Percentiles rank a stretch among this genome's conserved stretches.
These are phyloP conservation scores for Dipteronia sinensis DNA, from an alignment of 345 rosid genomes.

Conservation along the genomic window DNA sequence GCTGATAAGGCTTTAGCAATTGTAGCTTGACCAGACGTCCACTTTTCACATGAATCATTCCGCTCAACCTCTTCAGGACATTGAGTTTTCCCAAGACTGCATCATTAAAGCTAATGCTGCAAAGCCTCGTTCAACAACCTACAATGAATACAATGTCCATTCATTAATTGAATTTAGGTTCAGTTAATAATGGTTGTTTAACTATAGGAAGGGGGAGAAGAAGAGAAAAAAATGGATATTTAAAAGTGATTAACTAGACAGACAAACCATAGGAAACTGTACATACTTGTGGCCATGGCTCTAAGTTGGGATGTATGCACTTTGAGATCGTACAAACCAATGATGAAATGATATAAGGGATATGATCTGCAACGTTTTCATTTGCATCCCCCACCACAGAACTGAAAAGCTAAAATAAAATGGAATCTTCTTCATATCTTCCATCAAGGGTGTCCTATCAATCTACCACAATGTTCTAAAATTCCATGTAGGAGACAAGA, in stretches of 20 bases:
- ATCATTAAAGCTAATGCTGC: slow-evolving; percentile 69
- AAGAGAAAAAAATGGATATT: background rate
- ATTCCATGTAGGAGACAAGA: too few species aligned
- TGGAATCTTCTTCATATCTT: slow-evolving; percentile 62
- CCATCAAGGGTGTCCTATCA: too few species aligned
- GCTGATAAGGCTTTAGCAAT: slow-evolving; percentile 66
- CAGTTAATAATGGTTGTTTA: slow-evolving; percentile 4
- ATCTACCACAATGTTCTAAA: too few species aligned
- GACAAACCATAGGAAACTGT: slow-evolving; percentile 19
- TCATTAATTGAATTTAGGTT: slow-evolving; percentile 15
- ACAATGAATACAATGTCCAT: slow-evolving; percentile 16
- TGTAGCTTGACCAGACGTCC: slow-evolving; percentile 56
- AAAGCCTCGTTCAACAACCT: slow-evolving; percentile 76
- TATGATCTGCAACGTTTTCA: slow-evolving; percentile 57
- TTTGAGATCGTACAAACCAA: slow-evolving; percentile 52
- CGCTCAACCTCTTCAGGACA: slow-evolving; percentile 54
- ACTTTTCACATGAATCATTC: slow-evolving; percentile 45
- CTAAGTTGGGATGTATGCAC: slow-evolving; percentile 46
- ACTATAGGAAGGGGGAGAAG: background rate
- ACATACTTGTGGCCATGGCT: slow-evolving; percentile 77
- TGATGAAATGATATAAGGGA: slow-evolving; percentile 66
- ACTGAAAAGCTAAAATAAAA: slow-evolving; percentile 69
- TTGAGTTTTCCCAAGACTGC: slow-evolving; percentile 63
- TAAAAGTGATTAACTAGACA: slow-evolving; percentile 10
- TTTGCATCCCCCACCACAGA: slow-evolving; percentile 66